Conservation (phyloP, 371 early-diverging fungal species). For the Mortierella sp. region DNA sequence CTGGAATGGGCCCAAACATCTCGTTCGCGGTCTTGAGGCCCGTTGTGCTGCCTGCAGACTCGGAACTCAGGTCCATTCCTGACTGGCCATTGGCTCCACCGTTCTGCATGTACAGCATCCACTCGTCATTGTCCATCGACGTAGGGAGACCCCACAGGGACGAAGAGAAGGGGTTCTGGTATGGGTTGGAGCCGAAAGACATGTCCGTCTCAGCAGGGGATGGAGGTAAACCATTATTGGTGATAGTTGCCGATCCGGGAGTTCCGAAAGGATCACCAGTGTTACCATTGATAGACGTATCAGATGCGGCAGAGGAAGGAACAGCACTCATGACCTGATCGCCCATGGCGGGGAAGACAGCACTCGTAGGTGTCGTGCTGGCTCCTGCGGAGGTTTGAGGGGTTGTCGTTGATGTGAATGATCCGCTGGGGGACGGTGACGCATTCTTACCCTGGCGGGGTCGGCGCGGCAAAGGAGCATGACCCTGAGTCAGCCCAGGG, state of each 20-base stretch:
- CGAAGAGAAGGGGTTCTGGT: slow-evolving; percentile 53
- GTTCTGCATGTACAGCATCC: slow-evolving; percentile 57
- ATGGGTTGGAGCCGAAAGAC: slow-evolving; percentile 19
- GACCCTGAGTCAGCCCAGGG: slow-evolving; percentile 52
- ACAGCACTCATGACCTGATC: neutral
- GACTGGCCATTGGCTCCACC: slow-evolving; percentile 8
- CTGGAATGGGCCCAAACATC: slow-evolving; percentile 26
- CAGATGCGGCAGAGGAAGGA: neutral
- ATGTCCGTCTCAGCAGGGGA: slow-evolving; percentile 10
- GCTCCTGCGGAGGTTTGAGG: slow-evolving; percentile 4
- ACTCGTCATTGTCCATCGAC: slow-evolving; percentile 50
- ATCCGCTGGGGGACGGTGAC: slow-evolving; percentile 32
- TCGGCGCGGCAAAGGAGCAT: slow-evolving; percentile 45
- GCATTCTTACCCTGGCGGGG: slow-evolving; percentile 49
- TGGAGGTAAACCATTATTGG: slow-evolving; percentile 1
- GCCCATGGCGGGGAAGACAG: slow-evolving; percentile 18
- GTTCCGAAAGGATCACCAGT: slow-evolving; percentile 37
- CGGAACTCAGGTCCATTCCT: slow-evolving; percentile 14
- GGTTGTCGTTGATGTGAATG: neutral
- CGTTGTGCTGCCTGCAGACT: neutral
- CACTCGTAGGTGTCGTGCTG: slow-evolving; percentile 12
- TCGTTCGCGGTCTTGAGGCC: neutral
- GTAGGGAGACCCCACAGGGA: slow-evolving; percentile 53
- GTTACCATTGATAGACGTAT: neutral
- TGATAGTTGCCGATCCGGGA: slow-evolving; percentile 32